A percentile compares a stretch with the other conserved stretches of the same genome.
Conservation (phyloP, 2,329 filamentous ascomycete species). For the Teratosphaeria destructans region DNA sequence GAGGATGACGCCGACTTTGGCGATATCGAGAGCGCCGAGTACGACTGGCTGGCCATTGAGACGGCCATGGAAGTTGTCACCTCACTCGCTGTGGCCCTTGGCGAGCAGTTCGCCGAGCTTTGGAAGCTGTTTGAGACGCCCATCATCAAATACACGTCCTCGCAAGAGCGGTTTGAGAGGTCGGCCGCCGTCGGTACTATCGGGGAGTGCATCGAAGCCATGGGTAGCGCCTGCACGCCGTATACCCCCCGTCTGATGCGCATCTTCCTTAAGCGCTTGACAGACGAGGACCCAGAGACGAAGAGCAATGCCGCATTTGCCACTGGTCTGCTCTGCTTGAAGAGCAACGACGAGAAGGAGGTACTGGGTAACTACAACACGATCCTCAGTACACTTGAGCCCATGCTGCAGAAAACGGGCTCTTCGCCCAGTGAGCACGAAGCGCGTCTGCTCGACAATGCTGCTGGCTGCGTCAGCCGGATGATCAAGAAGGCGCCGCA, state of each 20-base stretch:
- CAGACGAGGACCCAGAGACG: constrained; percentile 80
- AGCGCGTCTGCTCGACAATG: constrained; percentile 81
- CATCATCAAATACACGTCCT: constrained; percentile 76
- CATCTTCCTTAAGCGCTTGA: constrained; percentile 73
- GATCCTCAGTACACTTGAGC: constrained; percentile 78
- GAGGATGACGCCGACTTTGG: constrained; percentile 65
- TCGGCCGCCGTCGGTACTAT: constrained; percentile 85
- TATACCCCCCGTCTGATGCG: constrained; percentile 69
- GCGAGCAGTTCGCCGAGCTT: constrained; percentile 68
- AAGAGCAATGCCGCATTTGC: constrained; percentile 95
- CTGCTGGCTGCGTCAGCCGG: constrained; percentile 77
- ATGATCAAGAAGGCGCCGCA: constrained; percentile 89
- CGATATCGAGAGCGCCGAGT: constrained; percentile 72
- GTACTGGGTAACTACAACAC: constrained; percentile 64
- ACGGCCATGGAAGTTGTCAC: constrained; percentile 86
- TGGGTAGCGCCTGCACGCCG: constrained; percentile 69
- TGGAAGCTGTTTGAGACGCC: constrained; percentile 97
- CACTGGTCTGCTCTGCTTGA: constrained; percentile 70
- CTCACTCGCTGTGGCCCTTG: constrained; percentile 72
- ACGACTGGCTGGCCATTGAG: constrained; percentile 95
- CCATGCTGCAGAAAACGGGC: constrained; percentile 47
- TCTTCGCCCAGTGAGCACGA: constrained; percentile 37
- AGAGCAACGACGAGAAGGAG: constrained; percentile 63
- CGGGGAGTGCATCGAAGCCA: constrained; percentile 79
- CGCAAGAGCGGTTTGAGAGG: constrained; percentile 76